These are phyloP conservation scores for Neurospora tetrasperma DNA, from an alignment of 495 filamentous ascomycete genomes.

Conservation along the genomic window DNA sequence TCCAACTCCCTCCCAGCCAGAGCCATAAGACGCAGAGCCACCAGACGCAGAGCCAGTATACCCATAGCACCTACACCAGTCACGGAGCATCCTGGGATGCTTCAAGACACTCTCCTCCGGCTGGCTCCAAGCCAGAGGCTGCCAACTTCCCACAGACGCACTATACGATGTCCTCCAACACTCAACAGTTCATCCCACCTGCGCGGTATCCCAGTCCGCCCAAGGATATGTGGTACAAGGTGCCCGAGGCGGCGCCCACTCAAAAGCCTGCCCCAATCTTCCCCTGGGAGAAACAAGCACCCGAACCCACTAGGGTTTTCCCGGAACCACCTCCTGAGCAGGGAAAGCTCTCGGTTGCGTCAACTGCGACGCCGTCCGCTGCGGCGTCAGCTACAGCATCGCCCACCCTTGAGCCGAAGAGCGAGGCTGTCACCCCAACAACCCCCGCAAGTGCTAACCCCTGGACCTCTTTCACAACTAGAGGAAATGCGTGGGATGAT, in stretches of 20 bases:
- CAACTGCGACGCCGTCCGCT: conserved; percentile 9
- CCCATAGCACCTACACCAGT: neutral
- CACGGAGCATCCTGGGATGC: neutral
- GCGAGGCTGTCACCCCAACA: conserved; percentile 32
- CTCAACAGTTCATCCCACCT: conserved; percentile 62
- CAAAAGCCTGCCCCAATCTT: conserved; percentile 60
- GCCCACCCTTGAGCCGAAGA: conserved; percentile 26
- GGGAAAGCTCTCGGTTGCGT: conserved; percentile 13
- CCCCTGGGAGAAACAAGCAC: conserved; percentile 67
- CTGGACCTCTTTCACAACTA: conserved; percentile 48
- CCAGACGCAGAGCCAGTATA: conserved; percentile 9
- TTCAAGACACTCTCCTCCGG: conserved; percentile 60
- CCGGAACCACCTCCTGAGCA: conserved; percentile 32
- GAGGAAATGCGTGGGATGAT: conserved; percentile 81
- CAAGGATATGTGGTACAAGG: conserved; percentile 72
- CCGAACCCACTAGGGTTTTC: conserved; percentile 66
- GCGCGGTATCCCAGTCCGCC: conserved; percentile 69
- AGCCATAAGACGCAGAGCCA: conserved; percentile 19
- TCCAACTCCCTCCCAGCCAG: conserved; percentile 8
- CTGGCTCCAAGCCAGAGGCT: conserved; percentile 67
- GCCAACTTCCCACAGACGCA: conserved; percentile 58
- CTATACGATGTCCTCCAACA: conserved; percentile 68
- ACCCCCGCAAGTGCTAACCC: conserved; percentile 35
- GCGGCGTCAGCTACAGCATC: conserved; percentile 27
- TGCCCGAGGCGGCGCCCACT: conserved; percentile 46